These are phyloP conservation scores for Penicillium sp. DNA, from an alignment of 2,329 filamentous ascomycete species.

Conservation along the genomic window DNA sequence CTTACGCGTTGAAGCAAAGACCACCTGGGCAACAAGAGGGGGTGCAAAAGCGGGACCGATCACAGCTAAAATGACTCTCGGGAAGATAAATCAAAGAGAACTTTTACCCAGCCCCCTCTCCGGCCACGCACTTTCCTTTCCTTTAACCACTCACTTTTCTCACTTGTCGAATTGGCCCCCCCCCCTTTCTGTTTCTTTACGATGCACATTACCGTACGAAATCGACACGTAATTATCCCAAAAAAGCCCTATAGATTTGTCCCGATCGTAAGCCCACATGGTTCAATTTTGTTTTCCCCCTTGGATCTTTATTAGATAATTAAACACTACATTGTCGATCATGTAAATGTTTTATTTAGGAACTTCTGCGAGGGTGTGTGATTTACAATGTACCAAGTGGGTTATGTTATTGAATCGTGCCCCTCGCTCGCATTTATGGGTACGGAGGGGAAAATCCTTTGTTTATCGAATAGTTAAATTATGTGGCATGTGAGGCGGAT, in stretches of 20 bases:
- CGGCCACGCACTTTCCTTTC: slow-evolving; percentile 25
- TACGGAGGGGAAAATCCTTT: slow-evolving; percentile 8
- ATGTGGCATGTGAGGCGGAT: slow-evolving; percentile 28
- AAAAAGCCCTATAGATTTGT: slow-evolving; percentile 9
- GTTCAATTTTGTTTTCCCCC: background rate
- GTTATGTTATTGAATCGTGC: slow-evolving; percentile 3
- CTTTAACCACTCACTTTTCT: slow-evolving; percentile 10
- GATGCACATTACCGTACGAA: slow-evolving; percentile 13
- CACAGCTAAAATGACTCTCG: background rate
- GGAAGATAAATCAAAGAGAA: background rate
- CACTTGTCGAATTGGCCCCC: background rate
- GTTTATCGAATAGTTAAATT: slow-evolving; percentile 17
- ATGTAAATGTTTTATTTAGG: background rate
- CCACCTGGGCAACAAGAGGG: slow-evolving; percentile 7
- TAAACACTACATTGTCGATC: slow-evolving; percentile 8
- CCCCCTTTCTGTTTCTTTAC: slow-evolving; percentile 10
- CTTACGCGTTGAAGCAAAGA: slow-evolving; percentile 15
- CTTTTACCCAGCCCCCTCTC: slow-evolving; percentile 5
- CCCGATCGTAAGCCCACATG: slow-evolving; percentile 16
- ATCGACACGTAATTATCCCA: slow-evolving; percentile 22
- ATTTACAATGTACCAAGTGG: background rate
- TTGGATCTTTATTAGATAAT: slow-evolving; percentile 6
- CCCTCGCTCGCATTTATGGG: slow-evolving; percentile 6
- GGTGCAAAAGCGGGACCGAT: slow-evolving; percentile 20
- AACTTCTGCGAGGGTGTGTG: slow-evolving; percentile 7